These are phyloP conservation scores for Chalaropsis thielavioides DNA, from an alignment of 2,329 filamentous ascomycete species.

Conservation along the genomic window DNA sequence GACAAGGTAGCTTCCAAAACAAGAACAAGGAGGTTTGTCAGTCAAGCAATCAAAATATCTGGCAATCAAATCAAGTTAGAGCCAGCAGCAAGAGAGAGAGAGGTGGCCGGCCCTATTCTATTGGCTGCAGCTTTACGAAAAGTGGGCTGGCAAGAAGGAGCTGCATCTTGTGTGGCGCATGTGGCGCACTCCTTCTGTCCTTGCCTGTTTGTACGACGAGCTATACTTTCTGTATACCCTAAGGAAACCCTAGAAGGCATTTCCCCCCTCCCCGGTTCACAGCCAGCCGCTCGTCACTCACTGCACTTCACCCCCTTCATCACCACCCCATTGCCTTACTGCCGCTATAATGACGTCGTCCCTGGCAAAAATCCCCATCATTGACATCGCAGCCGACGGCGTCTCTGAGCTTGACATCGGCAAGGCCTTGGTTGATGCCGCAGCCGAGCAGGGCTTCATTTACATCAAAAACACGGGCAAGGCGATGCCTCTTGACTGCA, in stretches of 20 bases:
- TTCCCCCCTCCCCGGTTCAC: too few species aligned
- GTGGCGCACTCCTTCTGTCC: background rate
- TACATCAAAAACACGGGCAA: conserved; percentile 66
- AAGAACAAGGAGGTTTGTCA: background rate
- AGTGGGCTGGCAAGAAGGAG: background rate
- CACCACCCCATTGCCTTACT: too few species aligned
- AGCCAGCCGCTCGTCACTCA: too few species aligned
- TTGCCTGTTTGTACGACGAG: background rate
- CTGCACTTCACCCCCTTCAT: too few species aligned
- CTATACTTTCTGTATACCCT: background rate
- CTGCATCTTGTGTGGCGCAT: background rate
- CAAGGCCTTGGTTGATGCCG: conserved; percentile 62
- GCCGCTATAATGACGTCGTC: background rate
- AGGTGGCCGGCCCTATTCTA: background rate
- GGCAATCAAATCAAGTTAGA: background rate
- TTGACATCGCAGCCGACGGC: conserved; percentile 56
- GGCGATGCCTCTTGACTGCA: conserved; percentile 50
- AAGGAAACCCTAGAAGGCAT: background rate
- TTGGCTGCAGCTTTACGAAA: background rate
- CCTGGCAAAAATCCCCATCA: conserved; percentile 53
- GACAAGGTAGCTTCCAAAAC: conserved; percentile 3
- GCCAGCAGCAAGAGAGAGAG: background rate
- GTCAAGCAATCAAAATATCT: background rate
- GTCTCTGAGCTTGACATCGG: conserved; percentile 41
- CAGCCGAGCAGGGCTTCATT: conserved; percentile 72